A percentile compares a stretch with the other conserved stretches of the same genome.
Evolutionary conservation across 305 asterid species (phyloP).

Genomic region (Fraxinus albicans): DNA sequence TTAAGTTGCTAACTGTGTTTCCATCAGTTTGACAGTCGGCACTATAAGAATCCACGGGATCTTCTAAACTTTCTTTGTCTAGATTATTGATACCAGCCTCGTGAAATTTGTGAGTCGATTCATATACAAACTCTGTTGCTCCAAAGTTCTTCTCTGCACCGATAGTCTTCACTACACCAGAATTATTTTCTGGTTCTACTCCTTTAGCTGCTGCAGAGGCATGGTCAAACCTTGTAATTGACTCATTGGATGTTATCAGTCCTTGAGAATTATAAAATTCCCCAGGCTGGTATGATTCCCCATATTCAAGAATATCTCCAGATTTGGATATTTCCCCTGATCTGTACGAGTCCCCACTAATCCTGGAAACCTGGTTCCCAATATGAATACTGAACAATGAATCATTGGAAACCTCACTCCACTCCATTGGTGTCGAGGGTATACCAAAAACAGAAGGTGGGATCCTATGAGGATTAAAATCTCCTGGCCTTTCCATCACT

Average conservation of each 20-base stretch:
- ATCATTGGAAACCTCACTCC: constrained; percentile 64
- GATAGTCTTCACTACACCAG: constrained; percentile 15
- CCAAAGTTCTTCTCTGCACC: constrained; percentile 10
- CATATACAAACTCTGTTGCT: constrained; percentile 21
- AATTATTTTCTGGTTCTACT: constrained; percentile 11
- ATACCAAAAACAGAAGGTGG: constrained; percentile 42
- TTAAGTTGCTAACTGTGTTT: constrained; percentile 21
- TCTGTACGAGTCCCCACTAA: neutral
- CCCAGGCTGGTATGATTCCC: constrained; percentile 22
- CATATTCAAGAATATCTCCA: constrained; percentile 24
- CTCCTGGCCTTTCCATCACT: constrained; percentile 54
- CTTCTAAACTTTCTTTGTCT: constrained; percentile 26
- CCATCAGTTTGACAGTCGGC: constrained; percentile 24
- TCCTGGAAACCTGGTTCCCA: constrained; percentile 25
- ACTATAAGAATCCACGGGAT: constrained; percentile 20
- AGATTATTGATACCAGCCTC: constrained; percentile 20
- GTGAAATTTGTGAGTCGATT: constrained; percentile 20
- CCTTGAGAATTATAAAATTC: constrained; percentile 23
- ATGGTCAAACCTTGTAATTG: constrained; percentile 12
- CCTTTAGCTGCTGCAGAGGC: constrained; percentile 27
- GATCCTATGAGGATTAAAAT: constrained; percentile 44
- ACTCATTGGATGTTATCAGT: constrained; percentile 19
- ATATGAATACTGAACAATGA: constrained; percentile 66
- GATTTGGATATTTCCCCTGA: constrained; percentile 18
- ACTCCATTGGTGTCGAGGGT: constrained; percentile 40